Base-by-base conservation (phyloP, 1,284 basidiomycete species). In the Malassezia slooffiae region DNA sequence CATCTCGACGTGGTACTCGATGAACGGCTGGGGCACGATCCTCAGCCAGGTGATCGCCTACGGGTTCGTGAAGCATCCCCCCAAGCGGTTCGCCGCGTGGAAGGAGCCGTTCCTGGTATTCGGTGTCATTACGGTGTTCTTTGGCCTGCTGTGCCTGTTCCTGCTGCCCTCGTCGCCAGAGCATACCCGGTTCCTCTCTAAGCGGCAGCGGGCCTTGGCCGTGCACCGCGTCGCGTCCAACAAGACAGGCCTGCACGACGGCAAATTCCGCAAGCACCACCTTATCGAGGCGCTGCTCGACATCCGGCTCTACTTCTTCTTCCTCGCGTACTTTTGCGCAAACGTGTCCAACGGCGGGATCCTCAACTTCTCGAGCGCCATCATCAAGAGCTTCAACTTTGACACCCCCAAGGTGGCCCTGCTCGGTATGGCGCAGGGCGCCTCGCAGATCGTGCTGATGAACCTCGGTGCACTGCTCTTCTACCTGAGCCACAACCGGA, bases 171-270 rank as follows among this genome's bases (percentile, higher is more conserved):
- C 43, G 19, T 50, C 50, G 6, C 60, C 60, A 0, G 57, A 50
- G 2, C 54, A 43, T 4, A 49, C 52, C n/a, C 40, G 48, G 2
- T 54, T 54, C 43, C 77, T 72, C 53, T 71, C 72, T 22, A 62
- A 71, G 17, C 73, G 76, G 47, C 76, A 78, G 52, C 70, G 74
- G 23, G 52, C 75, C 15, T 72, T 77, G 13, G 74, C 78, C 35
- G 73, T 76, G 19, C 75, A 77, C 58, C 71, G 77, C 16, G 75
- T 79, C 8, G 63, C 75, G 34, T 72, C 74, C 54, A 78, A 78
- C 56, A 60, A 71, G 57, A 71, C 70, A 0, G 77, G 76, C 12
- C 73, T 77, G 26, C 75, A 77, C 60, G 77, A 78, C 60, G 74
- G 71, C 50, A 70, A 72, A 40, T 78, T 76, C 67, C 78, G 78